phyloP scores from a whole-genome alignment of 106 monocot species.

The Dendrobium huoshanense region DNA sequence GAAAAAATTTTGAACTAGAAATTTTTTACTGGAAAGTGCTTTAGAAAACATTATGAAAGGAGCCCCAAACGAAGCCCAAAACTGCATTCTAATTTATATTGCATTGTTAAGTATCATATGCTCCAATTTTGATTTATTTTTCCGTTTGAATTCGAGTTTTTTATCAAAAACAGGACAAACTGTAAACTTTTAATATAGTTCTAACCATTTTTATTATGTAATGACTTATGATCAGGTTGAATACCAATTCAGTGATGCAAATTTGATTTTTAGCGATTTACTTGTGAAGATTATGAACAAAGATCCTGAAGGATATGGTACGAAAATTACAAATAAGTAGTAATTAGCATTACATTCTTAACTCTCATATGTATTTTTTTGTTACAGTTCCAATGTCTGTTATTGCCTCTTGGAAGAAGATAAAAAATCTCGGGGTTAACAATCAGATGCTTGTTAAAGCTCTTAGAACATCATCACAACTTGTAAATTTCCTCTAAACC shows the following conservation, averaged over 20 bases:
- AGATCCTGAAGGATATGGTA: constrained; percentile 75
- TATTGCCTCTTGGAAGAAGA: constrained; percentile 69
- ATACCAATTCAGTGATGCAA: constrained; percentile 70
- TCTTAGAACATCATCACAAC: constrained; percentile 62
- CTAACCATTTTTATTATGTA: constrained; percentile 47
- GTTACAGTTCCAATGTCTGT: constrained; percentile 68
- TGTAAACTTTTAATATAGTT: neutral
- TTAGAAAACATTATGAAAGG: too few relatives aligned
- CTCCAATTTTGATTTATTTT: too few relatives aligned
- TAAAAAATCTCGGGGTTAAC: constrained; percentile 47
- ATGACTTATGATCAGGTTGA: constrained; percentile 28
- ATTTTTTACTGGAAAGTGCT: too few relatives aligned
- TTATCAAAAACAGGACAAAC: too few relatives aligned
- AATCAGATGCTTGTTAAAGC: constrained; percentile 55
- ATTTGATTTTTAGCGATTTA: constrained; percentile 65
- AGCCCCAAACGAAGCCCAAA: too few relatives aligned
- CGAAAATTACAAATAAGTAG: constrained; percentile 4
- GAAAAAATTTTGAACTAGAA: too few relatives aligned
- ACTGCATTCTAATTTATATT: too few relatives aligned
- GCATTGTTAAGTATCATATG: too few relatives aligned
- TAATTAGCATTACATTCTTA: neutral
- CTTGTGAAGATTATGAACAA: constrained; percentile 75
- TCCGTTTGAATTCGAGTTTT: neutral
- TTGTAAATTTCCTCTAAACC: constrained; percentile 30
- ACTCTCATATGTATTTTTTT: neutral